Evolutionary conservation across 2,329 filamentous ascomycete species (phyloP).

Genomic region (Byssothecium circinans): DNA sequence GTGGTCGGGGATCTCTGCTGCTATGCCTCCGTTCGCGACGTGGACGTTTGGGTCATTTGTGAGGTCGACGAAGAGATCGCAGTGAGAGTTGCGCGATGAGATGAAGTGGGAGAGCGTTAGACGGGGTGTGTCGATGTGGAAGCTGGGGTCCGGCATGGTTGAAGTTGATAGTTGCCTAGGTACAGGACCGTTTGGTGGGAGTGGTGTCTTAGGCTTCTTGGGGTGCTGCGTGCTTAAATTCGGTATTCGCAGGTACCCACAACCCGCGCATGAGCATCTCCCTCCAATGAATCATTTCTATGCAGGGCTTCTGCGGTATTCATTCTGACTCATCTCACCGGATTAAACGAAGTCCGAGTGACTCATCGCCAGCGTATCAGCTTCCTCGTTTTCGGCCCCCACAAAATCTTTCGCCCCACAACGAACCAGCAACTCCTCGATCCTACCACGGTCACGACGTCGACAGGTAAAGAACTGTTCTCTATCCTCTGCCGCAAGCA

Average conservation of each 20-base stretch:
- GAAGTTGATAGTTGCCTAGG: not conserved
- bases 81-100: constrained; percentile 20
- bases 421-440: not conserved
- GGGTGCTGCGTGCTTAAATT: no score
- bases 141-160: constrained; percentile 17
- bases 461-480: no score
- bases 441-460: not conserved
- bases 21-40: constrained; percentile 12
- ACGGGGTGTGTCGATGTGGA: constrained; percentile 26
- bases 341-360: no score
- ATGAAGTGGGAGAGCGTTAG: constrained; percentile 25
- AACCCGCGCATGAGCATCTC: no score
- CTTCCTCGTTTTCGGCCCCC: not conserved
- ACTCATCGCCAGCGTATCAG: no score
- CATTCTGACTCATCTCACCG: no score
- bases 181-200: no score
- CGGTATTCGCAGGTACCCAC: no score
- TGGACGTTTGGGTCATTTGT: constrained; percentile 27
- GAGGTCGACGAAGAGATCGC: constrained; percentile 30
- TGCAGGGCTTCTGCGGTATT: no score
- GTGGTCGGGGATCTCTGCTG: constrained; percentile 18
- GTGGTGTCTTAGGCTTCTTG: no score
- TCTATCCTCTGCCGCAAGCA: no score
- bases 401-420: not conserved
- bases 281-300: no score